A percentile compares a stretch with the other conserved stretches of the same genome.
Conservation (phyloP, 768 basidiomycete genomes). For the Leccinum disarticulatum region DNA sequence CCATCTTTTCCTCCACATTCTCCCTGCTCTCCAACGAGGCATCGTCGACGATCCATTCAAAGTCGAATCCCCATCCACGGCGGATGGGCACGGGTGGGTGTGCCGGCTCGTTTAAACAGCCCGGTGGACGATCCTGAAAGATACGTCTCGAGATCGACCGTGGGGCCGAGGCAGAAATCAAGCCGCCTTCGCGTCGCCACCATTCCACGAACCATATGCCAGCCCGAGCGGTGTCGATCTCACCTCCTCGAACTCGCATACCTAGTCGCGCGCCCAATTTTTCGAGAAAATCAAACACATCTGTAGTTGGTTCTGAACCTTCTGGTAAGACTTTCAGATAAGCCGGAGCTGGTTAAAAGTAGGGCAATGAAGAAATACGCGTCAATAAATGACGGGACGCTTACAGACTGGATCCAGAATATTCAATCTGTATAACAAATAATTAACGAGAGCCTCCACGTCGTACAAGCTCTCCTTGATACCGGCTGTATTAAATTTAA, state of each 20-base stretch:
- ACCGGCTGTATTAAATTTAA: conserved; percentile 56
- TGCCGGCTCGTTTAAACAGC: neutral
- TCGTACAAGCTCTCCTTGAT: conserved; percentile 94
- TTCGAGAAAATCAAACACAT: conserved; percentile 65
- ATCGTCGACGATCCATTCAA: conserved; percentile 57
- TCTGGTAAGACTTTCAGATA: conserved; percentile 64
- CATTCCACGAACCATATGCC: conserved; percentile 81
- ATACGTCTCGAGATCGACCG: conserved; percentile 12
- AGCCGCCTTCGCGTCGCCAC: conserved; percentile 79
- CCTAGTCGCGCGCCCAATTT: conserved; percentile 72
- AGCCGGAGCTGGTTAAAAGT: conserved; percentile 53
- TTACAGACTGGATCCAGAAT: conserved; percentile 68
- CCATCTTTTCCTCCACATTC: conserved; percentile 66
- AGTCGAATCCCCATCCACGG: conserved; percentile 86
- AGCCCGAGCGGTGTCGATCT: conserved; percentile 67
- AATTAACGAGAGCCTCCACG: conserved; percentile 78
- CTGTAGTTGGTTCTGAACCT: conserved; percentile 54
- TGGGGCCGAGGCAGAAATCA: conserved; percentile 48
- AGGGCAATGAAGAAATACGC: neutral
- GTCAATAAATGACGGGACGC: conserved; percentile 27
- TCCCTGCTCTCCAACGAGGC: conserved; percentile 10
- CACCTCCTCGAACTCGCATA: conserved; percentile 79
- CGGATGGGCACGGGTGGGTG: conserved; percentile 18
- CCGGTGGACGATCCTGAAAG: neutral
- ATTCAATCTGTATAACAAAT: conserved; percentile 84